Percentiles rank a stretch among this genome's conserved stretches.
Conservation (phyloP, 2,329 filamentous ascomycete genomes). For the Claviceps maximensis region DNA sequence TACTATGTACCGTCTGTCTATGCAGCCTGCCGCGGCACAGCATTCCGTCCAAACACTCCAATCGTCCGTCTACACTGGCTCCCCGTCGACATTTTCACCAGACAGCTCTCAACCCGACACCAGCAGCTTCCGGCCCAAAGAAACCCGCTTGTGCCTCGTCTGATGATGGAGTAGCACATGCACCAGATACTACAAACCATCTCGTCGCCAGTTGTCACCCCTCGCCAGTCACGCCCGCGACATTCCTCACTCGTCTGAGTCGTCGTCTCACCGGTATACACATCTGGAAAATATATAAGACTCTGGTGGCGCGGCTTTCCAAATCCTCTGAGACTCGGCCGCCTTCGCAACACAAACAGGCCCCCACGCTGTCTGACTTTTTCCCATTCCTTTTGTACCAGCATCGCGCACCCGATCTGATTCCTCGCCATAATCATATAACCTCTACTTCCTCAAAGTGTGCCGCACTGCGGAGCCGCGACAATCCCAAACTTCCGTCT, state of each 20-base stretch:
- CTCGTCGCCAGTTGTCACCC: conserved; percentile 8
- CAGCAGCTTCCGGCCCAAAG: conserved; percentile 2
- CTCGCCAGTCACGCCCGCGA: conserved; percentile 4
- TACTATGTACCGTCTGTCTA: conserved; percentile 2
- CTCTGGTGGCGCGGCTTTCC: conserved; percentile 1
- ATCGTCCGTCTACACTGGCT: background rate
- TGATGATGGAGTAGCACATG: conserved; percentile 1
- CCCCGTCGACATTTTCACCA: background rate
- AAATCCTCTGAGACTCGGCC: conserved; percentile 5
- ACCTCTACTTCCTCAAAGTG: background rate
- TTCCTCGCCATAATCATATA: background rate
- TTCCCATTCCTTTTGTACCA: conserved; percentile 4
- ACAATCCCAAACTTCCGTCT: background rate
- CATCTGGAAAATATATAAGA: conserved; percentile 7
- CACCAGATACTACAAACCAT: background rate
- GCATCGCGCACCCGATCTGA: conserved; percentile 1
- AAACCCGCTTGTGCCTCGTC: background rate
- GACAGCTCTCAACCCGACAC: conserved; percentile 2
- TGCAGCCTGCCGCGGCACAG: conserved; percentile 7
- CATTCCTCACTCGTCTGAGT: conserved; percentile 6
- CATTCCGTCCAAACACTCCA: conserved; percentile 1
- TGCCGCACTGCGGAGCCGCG: background rate
- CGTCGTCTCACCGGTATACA: background rate
- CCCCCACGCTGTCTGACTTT: conserved; percentile 5
- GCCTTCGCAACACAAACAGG: conserved; percentile 2